Base-by-base conservation (phyloP, 2,329 filamentous ascomycete species). In the Endoconidiophora laricicola region DNA sequence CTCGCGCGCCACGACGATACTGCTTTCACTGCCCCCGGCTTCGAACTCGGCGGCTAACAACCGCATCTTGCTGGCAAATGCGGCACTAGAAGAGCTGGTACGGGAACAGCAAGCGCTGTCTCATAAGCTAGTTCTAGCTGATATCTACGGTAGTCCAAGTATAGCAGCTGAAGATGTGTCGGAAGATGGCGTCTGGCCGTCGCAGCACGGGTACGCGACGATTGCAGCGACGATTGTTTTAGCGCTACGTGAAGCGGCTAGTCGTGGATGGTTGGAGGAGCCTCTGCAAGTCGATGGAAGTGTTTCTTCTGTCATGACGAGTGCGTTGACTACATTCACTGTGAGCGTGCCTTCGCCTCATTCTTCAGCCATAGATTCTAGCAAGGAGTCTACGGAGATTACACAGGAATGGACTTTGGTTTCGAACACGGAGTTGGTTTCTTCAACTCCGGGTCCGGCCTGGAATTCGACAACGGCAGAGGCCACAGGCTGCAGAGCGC, bases 121-220 rank as follows among this genome's bases (percentile, higher is more conserved):
- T 4, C 56, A 55, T 26, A 59, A 56, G 9, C 49, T 65, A 41
- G 57, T 64, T 6, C 54, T 63, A 4, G 63, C 59, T 14, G 62
- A 66, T 41, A 62, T 63, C 60, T 60, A 63, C 37, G 53, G 58
- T 26, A 60, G 2, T 61, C 60, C 12, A 52, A 50, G 29, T 12
- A 33, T 12, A 33, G 29, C 37, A 14, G 23, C 53, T 4, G 54
- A 50, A 2, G 60, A 66, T 33, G 49, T 65, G n/a, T 22, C 26
- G 22, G 56, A 54, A 4, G 64, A 66, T 50, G 61, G 60, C 37
- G 62, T 54, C 0, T 63, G 65, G 48, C 64, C 65, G 4, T 59
- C 55, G 18, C 60, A 65, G 41, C 55, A 18, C 0, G 65, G 64
- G 0, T 66, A 65, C 50, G 41, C 44, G 20, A 63, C 62, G 56